Evolutionary conservation across 2,329 filamentous ascomycete genomes (phyloP), one percentile per base, ranked within the genome.

Genomic region (Phialophora expanda): DNA sequence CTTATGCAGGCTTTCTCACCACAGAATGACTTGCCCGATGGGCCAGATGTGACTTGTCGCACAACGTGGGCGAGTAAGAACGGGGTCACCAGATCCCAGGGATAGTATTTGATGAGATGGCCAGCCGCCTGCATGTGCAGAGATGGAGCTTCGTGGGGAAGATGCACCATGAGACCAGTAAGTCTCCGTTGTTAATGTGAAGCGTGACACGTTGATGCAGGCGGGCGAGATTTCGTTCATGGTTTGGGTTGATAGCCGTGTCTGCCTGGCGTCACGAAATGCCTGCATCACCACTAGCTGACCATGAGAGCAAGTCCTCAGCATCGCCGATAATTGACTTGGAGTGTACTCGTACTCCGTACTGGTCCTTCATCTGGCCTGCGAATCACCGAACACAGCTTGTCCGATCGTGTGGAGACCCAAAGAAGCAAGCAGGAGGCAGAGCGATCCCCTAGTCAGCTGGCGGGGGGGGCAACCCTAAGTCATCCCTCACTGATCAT

Each of bases 181-280:
- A 26, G 38, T 44, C 38, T 44, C 28, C 11, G 48, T 26, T 26
- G 38, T 56, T n/a, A 12, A 48, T 26, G 56, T 64, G 61, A 68
- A 65, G 63, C 60, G 66, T 68, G 66, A 68, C 66, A 68, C 66
- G 28, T 62, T 53, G 59, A 38, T 66, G 59, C 62, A 63, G 60
- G 53, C 28, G 44, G 56, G 58, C 58, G 58, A 61, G 26, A 48
- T 53, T 48, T 34, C 38, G 38, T 44, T 44, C 17, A 26, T n/a
- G 20, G 41, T 20, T 17, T 24, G 11, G 60, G 55, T 22, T 34
- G 24, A 44, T 54, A 30, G 41, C 26, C 9, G 26, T 59, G 56
- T 59, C 48, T 59, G 56, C 56, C 56, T 59, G 56, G 56, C 56
- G 56, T 50, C 22, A 48, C 56, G 41, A 59, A 50, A 26, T 6